Conservation (phyloP, 768 basidiomycete species). For the Psilocybe tampanensis region DNA sequence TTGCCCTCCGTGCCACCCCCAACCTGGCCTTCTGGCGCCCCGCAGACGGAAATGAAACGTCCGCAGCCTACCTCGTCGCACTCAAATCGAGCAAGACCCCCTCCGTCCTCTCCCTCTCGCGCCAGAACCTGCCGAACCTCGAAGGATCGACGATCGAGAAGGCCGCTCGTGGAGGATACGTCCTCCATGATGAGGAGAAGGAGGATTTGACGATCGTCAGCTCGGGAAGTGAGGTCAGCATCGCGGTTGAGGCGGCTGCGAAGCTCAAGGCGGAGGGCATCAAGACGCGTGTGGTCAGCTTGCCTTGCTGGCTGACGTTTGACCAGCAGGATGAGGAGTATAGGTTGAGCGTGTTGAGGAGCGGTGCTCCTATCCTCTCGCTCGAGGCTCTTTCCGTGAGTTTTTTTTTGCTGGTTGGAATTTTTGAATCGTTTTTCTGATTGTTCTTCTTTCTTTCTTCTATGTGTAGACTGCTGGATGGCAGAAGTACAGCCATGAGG, state of each 20-base stretch:
- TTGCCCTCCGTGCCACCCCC: constrained; percentile 85
- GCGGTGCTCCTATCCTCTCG: constrained; percentile 87
- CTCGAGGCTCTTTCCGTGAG: constrained; percentile 75
- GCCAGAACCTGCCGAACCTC: constrained; percentile 93
- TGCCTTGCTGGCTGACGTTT: constrained; percentile 91
- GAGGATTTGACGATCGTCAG: constrained; percentile 91
- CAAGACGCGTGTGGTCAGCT: constrained; percentile 80
- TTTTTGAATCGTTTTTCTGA: not conserved
- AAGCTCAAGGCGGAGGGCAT: constrained; percentile 77
- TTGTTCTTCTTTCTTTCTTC: not conserved
- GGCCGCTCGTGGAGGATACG: constrained; percentile 86
- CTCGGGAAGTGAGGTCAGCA: constrained; percentile 86
- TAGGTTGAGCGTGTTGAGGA: constrained; percentile 80
- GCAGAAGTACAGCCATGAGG: constrained; percentile 90
- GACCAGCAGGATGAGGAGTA: constrained; percentile 83
- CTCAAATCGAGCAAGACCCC: constrained; percentile 77
- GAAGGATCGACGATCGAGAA: constrained; percentile 85
- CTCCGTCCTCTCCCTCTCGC: constrained; percentile 80
- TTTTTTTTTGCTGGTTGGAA: not conserved
- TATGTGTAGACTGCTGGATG: constrained; percentile 70
- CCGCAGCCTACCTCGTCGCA: constrained; percentile 84
- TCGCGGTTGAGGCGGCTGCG: constrained; percentile 85
- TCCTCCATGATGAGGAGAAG: constrained; percentile 75
- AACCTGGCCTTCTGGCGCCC: constrained; percentile 94
- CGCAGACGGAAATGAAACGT: constrained; percentile 97